These are phyloP conservation scores for Maudiozyma serrabonitensis DNA, from an alignment of 805 yeast species.

Conservation along the genomic window DNA sequence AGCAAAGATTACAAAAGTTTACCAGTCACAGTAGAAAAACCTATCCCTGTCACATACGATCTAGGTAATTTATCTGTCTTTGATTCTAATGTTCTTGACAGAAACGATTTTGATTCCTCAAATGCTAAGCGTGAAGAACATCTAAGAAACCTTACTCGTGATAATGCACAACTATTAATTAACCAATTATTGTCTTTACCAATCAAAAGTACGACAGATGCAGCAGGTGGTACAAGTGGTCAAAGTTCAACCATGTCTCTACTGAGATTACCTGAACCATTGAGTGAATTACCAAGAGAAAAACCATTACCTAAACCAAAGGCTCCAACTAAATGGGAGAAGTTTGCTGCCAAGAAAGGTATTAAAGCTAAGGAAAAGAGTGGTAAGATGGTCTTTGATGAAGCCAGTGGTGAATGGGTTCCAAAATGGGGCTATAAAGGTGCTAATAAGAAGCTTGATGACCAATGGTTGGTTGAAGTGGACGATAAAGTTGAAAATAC, in stretches of 20 bases:
- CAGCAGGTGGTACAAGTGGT: slow-evolving; percentile 43
- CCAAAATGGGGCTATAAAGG: slow-evolving; percentile 98
- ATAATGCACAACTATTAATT: slow-evolving; percentile 82
- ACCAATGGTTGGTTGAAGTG: slow-evolving; percentile 94
- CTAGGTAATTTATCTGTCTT: slow-evolving; percentile 85
- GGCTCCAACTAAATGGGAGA: slow-evolving; percentile 93
- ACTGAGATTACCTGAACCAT: slow-evolving; percentile 75
- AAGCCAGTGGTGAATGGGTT: slow-evolving; percentile 87
- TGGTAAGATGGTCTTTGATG: slow-evolving; percentile 85
- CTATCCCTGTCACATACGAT: slow-evolving; percentile 82
- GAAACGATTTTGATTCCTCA: slow-evolving; percentile 39
- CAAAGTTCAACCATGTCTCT: slow-evolving; percentile 69
- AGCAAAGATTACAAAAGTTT: slow-evolving; percentile 14
- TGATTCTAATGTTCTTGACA: slow-evolving; percentile 80
- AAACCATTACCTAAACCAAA: slow-evolving; percentile 89
- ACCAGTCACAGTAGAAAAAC: slow-evolving; percentile 83
- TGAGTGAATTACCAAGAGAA: slow-evolving; percentile 82
- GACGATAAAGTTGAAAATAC: slow-evolving; percentile 59
- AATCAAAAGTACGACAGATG: slow-evolving; percentile 73
- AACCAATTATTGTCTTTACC: slow-evolving; percentile 89
- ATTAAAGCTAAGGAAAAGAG: slow-evolving; percentile 82
- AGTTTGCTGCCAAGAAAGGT: slow-evolving; percentile 92
- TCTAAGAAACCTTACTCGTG: slow-evolving; percentile 64
- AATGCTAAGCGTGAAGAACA: slow-evolving; percentile 55
- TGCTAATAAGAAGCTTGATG: slow-evolving; percentile 73